Percentiles rank a stretch among this genome's conserved stretches.
These are phyloP conservation scores for Pouteria glomerata DNA, from an alignment of 148 eudicot genomes.

Conservation along the genomic window DNA sequence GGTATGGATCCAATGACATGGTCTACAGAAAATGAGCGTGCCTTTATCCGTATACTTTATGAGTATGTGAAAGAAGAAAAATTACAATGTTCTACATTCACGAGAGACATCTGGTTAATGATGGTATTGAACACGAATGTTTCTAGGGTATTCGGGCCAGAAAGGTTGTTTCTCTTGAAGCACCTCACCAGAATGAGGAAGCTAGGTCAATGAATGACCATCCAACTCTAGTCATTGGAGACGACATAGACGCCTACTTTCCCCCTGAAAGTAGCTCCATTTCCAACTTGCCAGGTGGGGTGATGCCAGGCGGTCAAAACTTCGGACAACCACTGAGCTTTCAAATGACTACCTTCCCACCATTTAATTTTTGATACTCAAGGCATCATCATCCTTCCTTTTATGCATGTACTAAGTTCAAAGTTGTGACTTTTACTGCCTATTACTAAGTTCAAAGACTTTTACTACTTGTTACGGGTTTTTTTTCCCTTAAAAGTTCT, in stretches of 20 bases:
- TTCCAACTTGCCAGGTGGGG: conserved; percentile 10
- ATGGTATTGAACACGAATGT: no score
- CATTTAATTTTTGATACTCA: conserved; percentile 2
- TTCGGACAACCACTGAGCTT: conserved; percentile 1
- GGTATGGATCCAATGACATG: no score
- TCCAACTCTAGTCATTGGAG: not conserved
- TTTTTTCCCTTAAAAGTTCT: no score
- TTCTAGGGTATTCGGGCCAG: conserved; percentile 11
- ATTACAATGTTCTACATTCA: no score
- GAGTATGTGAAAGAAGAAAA: no score
- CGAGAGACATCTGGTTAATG: no score
- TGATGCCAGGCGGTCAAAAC: not conserved
- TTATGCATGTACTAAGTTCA: no score
- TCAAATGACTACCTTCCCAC: not conserved
- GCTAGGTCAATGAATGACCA: not conserved
- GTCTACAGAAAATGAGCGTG: no score
- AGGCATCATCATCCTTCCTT: not conserved
- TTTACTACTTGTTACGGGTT: no score
- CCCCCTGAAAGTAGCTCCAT: not conserved
- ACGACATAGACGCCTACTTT: not conserved
- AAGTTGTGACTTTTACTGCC: no score
- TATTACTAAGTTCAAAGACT: no score
- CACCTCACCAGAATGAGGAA: not conserved
- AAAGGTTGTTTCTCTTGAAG: not conserved
- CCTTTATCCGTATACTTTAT: no score